Conservation (phyloP, 73 alveolate genomes). For the Paramecium tetraurelia region DNA sequence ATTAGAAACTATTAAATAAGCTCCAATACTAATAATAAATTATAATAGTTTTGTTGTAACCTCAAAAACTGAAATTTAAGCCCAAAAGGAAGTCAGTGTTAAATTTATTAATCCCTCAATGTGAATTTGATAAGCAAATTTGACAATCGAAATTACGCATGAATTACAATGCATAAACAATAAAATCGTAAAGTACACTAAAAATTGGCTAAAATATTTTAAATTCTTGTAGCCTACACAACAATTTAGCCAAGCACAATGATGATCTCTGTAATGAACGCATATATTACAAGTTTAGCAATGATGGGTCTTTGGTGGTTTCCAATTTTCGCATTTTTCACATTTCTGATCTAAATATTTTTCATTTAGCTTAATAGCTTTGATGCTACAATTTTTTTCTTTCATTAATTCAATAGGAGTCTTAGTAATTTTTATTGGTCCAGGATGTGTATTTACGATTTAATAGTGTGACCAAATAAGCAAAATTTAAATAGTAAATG, state of each 20-base stretch:
- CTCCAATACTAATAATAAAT: neutral
- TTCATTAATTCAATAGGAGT: neutral
- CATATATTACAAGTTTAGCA: conserved; percentile 84
- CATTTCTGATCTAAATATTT: neutral
- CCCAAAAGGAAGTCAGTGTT: neutral
- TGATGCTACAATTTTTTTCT: neutral
- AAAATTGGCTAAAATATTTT: conserved; percentile 65
- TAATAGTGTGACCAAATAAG: neutral
- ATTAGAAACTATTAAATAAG: neutral
- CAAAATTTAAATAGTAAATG: neutral
- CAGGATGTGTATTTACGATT: neutral
- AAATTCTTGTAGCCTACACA: conserved; percentile 74
- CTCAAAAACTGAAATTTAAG: neutral
- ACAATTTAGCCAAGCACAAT: conserved; percentile 77
- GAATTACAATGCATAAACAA: neutral
- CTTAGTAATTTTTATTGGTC: neutral
- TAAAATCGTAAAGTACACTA: neutral
- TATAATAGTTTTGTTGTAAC: neutral
- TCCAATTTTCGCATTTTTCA: conserved; percentile 64
- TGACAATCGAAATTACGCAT: neutral
- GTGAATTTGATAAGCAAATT: neutral
- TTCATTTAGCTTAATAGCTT: neutral
- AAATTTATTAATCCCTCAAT: neutral
- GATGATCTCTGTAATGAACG: conserved; percentile 72
- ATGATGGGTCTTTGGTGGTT: conserved; percentile 92